A percentile compares a stretch with the other conserved stretches of the same genome.
Evolutionary conservation across 2,329 filamentous ascomycete species (phyloP).

Genomic region (Curvularia spicifera): DNA sequence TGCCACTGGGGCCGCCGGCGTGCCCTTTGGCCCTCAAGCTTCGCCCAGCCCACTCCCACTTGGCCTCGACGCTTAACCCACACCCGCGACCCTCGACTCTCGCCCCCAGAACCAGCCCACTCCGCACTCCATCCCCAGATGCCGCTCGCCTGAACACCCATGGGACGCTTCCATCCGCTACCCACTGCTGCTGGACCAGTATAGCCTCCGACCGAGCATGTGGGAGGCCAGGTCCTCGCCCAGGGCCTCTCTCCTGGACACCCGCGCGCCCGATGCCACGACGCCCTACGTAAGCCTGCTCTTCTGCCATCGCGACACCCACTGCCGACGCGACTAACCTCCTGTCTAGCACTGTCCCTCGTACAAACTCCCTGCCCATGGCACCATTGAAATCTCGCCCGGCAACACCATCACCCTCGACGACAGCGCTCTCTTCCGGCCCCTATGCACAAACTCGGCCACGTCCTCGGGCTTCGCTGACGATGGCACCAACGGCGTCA

Average conservation of each 20-base stretch:
- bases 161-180: constrained; percentile 34
- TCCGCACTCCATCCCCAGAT: constrained; percentile 18
- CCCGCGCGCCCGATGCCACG: constrained; percentile 36
- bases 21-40: constrained; percentile 12
- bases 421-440: constrained; percentile 65
- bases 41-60: constrained; percentile 32
- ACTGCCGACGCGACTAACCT: constrained; percentile 30
- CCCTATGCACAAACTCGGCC: constrained; percentile 57
- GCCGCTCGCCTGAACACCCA: constrained; percentile 33
- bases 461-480: constrained; percentile 47
- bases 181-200: constrained; percentile 45
- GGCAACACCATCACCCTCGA: constrained; percentile 65
- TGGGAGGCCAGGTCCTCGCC: constrained; percentile 34
- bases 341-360: constrained; percentile 63
- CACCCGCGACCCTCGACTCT: constrained; percentile 14
- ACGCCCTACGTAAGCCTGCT: constrained; percentile 37
- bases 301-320: constrained; percentile 9
- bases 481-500: constrained; percentile 46
- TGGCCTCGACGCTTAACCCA: constrained; percentile 31
- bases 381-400: constrained; percentile 60
- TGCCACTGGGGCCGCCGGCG: constrained; percentile 22
- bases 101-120: constrained; percentile 9
- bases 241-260: constrained; percentile 30
- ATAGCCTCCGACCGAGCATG: constrained; percentile 43
- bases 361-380: constrained; percentile 66